Evolutionary conservation across 495 filamentous ascomycete species (phyloP).

Genomic region (Lasiosphaeria hispida): DNA sequence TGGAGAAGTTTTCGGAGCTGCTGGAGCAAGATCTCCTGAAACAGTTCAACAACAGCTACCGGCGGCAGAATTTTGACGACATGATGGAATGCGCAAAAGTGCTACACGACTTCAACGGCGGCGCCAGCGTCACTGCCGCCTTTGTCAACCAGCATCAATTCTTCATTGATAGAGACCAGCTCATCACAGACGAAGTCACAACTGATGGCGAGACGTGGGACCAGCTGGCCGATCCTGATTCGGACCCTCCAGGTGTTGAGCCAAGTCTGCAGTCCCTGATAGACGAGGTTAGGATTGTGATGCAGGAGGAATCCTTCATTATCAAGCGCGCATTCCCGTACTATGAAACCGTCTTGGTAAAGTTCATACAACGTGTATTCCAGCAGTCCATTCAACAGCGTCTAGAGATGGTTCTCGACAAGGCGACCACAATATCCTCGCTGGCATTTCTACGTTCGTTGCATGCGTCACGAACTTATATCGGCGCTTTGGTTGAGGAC

Average conservation of each 20-base stretch:
- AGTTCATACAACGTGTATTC: slow-evolving; percentile 92
- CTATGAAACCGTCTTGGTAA: slow-evolving; percentile 86
- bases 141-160: slow-evolving; percentile 99
- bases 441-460: slow-evolving; percentile 88
- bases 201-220: slow-evolving; percentile 84
- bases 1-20: slow-evolving; percentile 95
- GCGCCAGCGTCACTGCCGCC: slow-evolving; percentile 85
- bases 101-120: slow-evolving; percentile 92
- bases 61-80: slow-evolving; percentile 88
- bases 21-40: slow-evolving; percentile 93
- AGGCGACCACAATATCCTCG: slow-evolving; percentile 84
- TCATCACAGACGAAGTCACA: slow-evolving; percentile 86
- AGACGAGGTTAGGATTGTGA: slow-evolving; percentile 91
- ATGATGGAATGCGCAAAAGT: slow-evolving; percentile 96
- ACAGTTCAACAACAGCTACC: slow-evolving; percentile 95
- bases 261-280: slow-evolving; percentile 86
- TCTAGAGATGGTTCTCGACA: slow-evolving; percentile 93
- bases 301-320: slow-evolving; percentile 93
- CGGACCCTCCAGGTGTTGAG: slow-evolving; percentile 85
- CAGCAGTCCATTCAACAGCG: slow-evolving; percentile 97
- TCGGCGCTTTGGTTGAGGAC: slow-evolving; percentile 83
- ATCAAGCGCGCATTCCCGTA: slow-evolving; percentile 95
- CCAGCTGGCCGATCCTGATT: slow-evolving; percentile 87
- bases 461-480: slow-evolving; percentile 83
- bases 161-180: slow-evolving; percentile 89